Conservation (phyloP, 495 filamentous ascomycete genomes). For the Choiromyces venosus region DNA sequence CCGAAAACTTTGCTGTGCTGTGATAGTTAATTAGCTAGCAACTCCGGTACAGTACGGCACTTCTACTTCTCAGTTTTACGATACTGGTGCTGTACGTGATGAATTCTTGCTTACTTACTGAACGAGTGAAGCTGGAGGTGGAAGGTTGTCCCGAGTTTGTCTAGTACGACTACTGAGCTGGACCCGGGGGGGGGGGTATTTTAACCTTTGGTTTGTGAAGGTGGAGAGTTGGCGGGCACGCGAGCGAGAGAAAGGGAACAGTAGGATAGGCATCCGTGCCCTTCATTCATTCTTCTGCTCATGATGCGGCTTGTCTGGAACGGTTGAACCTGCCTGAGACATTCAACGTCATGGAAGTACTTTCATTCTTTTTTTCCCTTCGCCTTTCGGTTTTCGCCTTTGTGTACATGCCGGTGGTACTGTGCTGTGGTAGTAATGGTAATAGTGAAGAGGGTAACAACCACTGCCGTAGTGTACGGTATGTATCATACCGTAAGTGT, state of each 20-base stretch:
- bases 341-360: not conserved
- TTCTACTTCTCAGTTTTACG: not conserved
- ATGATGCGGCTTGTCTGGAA: not conserved
- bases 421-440: not conserved
- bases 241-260: not conserved
- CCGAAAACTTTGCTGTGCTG: not conserved
- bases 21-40: not conserved
- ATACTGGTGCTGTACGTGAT: not conserved
- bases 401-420: not conserved
- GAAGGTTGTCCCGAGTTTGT: not conserved
- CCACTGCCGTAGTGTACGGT: too few species aligned
- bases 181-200: not conserved
- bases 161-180: not conserved
- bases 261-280: not conserved
- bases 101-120: not conserved
- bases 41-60: not conserved
- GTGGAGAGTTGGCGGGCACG: not conserved
- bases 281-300: not conserved
- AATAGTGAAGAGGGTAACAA: too few species aligned
- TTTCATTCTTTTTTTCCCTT: not conserved
- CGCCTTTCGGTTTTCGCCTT: not conserved
- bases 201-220: not conserved
- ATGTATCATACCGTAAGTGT: too few species aligned
- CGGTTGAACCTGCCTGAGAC: not conserved
- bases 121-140: not conserved